Evolutionary conservation across 2,329 filamentous ascomycete species (phyloP), one percentile per base, ranked within the genome.

Genomic region (Aspergillus puulaauensis): DNA sequence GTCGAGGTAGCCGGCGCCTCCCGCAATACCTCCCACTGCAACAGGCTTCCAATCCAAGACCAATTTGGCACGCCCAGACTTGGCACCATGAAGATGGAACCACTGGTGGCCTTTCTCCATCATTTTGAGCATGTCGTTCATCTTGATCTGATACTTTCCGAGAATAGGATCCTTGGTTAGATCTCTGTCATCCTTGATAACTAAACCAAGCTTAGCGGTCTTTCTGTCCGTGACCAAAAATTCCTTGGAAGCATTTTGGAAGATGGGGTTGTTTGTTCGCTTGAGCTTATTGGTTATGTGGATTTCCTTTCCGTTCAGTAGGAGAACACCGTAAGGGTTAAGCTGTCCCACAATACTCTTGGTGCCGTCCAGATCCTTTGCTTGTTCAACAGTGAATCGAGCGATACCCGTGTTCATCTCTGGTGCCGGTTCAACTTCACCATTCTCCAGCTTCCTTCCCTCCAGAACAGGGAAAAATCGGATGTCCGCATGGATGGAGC

Each of bases 201-300:
- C 90, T 55, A 99, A 80, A 56, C 93, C 96, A 52, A 99, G 82
- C 72, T 91, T 95, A 56, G 95, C 93, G 71, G 86, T 88, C 79
- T 92, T 96, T 61, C 90, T 88, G 72, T 99, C 93, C 1, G 93
- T 97, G 70, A 99, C 93, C 60, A 99, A 86, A 66, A 99, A 86
- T 71, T 99, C 95, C 77, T 96, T 96, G 65, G 87, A 90, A 6
- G 90, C 90, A 70, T 98, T 89, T 54, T 93, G 89, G 88, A 93
- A 99, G 68, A 99, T 93, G 7, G 95, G 95, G 68, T 96, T 95
- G 78, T 99, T 99, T 59, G 92, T 98, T 60, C 93, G 89, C 83
- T 98, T 99, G 68, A 97, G 83, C 75, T 93, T 96, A 77, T 92
- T 91, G 53, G 93, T 96, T 56, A 86, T 83, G 68, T 96, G 92